Evolutionary conservation across 1,284 basidiomycete genomes (phyloP), one percentile per base, ranked within the genome.

Genomic region (Cryptococcus depauperatus): DNA sequence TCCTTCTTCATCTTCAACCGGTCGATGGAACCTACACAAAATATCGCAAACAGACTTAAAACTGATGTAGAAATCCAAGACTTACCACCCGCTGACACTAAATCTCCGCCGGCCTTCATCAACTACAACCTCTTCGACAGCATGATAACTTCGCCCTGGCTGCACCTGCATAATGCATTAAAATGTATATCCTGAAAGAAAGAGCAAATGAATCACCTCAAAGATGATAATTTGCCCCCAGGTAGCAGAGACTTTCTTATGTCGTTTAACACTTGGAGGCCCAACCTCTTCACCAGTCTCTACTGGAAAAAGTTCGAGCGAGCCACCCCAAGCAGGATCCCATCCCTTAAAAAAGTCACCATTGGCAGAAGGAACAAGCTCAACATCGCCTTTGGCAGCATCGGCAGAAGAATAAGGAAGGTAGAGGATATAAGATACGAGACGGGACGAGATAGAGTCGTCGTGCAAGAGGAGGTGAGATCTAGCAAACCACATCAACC

Each of bases 181-280:
- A 7, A 2, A 9, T 28, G 26, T 9, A 1, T 41, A 14, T 14
- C 13, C 84, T 82, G 5, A 32, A 5, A 29, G 5, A 16, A 18
- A 44, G 9, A 4, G 18, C 5, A 39, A 22, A 25, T 5, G 35
- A 47, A 55, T 41, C 21, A 57, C 72, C 64, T 88, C 85, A 68
- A 98, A 98, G 70, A 97, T 90, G 33, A 95, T 81, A 62, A 96
- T 92, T 58, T 97, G 92, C 62, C 96, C 95, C 90, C 92, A 97
- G 56, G 83, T 83, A 11, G 66, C 68, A 29, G 63, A 61, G 8
- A 68, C 59, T 47, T 62, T 61, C n/a, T 50, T 47, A 21, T 51
- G 48, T 16, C 62, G 48, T 55, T 68, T 72, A 5, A 60, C 56
- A 1, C 56, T 64, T 2, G 67, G 69, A 14, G 66, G 54, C 6